These are phyloP conservation scores for Cryomyces minteri DNA, from an alignment of 495 filamentous ascomycete species.

Conservation along the genomic window DNA sequence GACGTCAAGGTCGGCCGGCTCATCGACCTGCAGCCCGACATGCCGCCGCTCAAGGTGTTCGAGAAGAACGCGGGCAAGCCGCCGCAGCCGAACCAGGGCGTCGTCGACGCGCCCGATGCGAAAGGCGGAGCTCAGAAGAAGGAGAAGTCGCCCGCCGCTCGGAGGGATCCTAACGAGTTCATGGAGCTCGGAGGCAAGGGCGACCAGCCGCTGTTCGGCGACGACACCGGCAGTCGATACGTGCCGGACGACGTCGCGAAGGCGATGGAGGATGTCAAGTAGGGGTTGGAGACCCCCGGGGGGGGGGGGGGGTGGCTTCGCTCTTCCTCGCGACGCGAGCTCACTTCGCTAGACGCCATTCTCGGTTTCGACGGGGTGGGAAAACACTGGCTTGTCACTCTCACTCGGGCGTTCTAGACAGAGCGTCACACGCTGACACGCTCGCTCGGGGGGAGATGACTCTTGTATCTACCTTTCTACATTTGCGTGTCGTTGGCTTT, in stretches of 20 bases:
- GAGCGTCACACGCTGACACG: too few relatives aligned
- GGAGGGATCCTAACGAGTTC: conserved; percentile 55
- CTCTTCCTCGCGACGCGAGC: too few relatives aligned
- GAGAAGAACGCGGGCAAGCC: conserved; percentile 44
- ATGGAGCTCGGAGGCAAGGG: conserved; percentile 66
- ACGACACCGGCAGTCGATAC: conserved; percentile 34
- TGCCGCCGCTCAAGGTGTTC: conserved; percentile 49
- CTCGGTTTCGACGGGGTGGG: too few relatives aligned
- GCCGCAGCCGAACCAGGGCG: background rate
- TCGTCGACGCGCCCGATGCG: conserved; percentile 2
- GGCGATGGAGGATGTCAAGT: background rate
- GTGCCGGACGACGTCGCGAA: conserved; percentile 10
- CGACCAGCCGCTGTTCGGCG: conserved; percentile 54
- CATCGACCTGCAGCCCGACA: conserved; percentile 28
- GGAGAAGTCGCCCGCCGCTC: conserved; percentile 43
- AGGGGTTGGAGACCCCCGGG: too few relatives aligned
- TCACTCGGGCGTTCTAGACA: too few relatives aligned
- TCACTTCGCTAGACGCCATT: too few relatives aligned
- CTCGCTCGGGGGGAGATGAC: too few relatives aligned
- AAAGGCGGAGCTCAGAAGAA: conserved; percentile 15
- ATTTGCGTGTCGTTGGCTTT: too few relatives aligned
- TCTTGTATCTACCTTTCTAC: too few relatives aligned
- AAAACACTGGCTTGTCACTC: too few relatives aligned
- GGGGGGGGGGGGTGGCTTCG: too few relatives aligned
- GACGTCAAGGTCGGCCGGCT: conserved; percentile 50